Evolutionary conservation across 768 basidiomycete species (phyloP), one percentile per base, ranked within the genome.

Genomic region (Pisolithus tinctorius): DNA sequence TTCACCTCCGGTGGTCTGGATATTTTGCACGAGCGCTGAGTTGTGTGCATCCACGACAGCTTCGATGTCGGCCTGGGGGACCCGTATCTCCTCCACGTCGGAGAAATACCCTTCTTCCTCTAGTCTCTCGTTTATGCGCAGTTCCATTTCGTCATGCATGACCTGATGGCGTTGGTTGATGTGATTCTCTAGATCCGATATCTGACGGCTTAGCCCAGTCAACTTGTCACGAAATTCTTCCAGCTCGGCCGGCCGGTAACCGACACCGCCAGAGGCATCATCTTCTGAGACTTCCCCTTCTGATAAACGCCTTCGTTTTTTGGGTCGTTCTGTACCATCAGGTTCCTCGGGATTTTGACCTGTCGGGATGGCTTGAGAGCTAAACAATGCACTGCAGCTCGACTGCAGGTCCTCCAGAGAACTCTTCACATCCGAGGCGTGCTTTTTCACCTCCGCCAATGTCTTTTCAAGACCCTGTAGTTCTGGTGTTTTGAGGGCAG

Each of bases 141-240:
- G 54, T n/a, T 69, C 64, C 26, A 72, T 59, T 49, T 69, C 59
- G 17, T 61, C 58, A 4, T 60, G 55, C 30, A 72, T 16, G 31
- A 63, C 51, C 25, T 45, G 38, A 48, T 72, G 61, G 49, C 65
- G 67, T 54, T 74, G 72, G 3, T 53, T 58, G 20, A 74, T 55
- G 42, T 69, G 65, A 49, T 74, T 72, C 53, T 70, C 60, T 25
- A 74, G 57, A 17, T 71, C 67, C 25, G 53, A 3, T 34, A 74
- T 49, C 14, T 65, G 62, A 41, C 51, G 47, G 11, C 65, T 63
- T 6, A 74, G 60, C 4, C 48, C 47, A 25, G 45, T 31, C 50
- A 74, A 52, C n/a, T 58, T 55, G 11, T 70, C 69, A 17, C 53
- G 57, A 27, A 72, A 56, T 4, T 17, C 50, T 23, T 65, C 67